Evolutionary conservation across 176 grass and related monocot genomes (phyloP).

Genomic region (Eremochloa ophiuroides): DNA sequence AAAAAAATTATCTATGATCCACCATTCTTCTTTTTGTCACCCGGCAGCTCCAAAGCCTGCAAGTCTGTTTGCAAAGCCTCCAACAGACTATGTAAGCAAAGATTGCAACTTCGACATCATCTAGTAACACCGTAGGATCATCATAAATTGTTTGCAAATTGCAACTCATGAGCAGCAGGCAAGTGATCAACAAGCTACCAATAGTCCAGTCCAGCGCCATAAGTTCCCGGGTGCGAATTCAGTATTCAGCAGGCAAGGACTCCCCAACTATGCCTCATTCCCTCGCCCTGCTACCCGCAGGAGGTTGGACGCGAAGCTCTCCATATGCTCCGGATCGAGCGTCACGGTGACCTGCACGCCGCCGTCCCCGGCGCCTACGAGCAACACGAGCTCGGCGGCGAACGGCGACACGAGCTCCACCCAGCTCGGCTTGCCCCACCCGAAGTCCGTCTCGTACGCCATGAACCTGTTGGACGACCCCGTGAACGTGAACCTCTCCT

Average conservation of each 20-base stretch:
- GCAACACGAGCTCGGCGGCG: neutral
- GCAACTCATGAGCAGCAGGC: too few species aligned
- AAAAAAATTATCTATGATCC: too few species aligned
- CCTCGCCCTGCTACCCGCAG: too few species aligned
- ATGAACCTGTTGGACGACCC: conserved; percentile 33
- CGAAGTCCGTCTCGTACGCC: conserved; percentile 40
- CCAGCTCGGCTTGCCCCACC: conserved; percentile 25
- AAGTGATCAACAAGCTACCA: neutral
- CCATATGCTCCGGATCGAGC: neutral
- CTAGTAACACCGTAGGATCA: neutral
- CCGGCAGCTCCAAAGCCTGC: too few species aligned
- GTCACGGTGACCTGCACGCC: conserved; percentile 11
- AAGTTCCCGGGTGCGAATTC: neutral
- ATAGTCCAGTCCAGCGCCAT: too few species aligned
- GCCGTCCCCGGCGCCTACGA: conserved; percentile 4
- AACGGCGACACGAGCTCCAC: conserved; percentile 20
- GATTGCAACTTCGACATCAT: neutral
- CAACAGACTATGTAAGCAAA: too few species aligned
- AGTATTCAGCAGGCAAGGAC: too few species aligned
- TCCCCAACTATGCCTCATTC: too few species aligned
- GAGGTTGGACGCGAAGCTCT: neutral
- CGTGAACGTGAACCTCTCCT: neutral
- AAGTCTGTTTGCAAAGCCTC: too few species aligned
- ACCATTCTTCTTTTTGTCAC: too few species aligned
- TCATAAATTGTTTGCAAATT: neutral